Evolutionary conservation across 176 grass and related monocot genomes (phyloP), one percentile per base, ranked within the genome.

Genomic region (Coix lacrymajobi): DNA sequence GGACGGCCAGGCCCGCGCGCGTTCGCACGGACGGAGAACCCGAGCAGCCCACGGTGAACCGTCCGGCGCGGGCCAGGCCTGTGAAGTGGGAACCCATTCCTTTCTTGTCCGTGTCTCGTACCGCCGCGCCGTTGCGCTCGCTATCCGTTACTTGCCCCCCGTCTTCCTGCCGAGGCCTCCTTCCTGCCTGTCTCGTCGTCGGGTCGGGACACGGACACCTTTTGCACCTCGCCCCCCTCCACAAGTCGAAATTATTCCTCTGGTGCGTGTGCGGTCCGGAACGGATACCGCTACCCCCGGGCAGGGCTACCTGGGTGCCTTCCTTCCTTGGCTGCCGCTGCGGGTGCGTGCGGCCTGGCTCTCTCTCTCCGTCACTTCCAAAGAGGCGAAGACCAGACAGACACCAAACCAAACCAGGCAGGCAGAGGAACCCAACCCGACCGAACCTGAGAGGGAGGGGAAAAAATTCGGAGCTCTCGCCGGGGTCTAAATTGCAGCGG

Each of bases 331-430:
- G 19, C 5, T 58, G 31, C 14, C 17, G 54, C 54, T 11, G 43
- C 39, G 3, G n/a, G n/a, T n/a, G 38, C 65, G 19, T 6, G n/a
- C 38, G 68, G 3, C 75, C 68, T 19, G 26, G 31, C 43, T 69
- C 83, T 83, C 61, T 84, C 43, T 69, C 83, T 83, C 61, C 88
- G 84, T 87, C 88, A 83, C 79, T 83, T 90, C 80, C 88, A 24
- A 90, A 87, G n/a, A n/a, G n/a, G n/a, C n/a, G n/a, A n/a, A n/a
- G 84, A 87, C 79, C 63, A 36, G 4, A 80, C 17, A n/a, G n/a
- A n/a, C n/a, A n/a, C n/a, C n/a, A n/a, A n/a, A n/a, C 62, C 20
- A 16, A 26, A 22, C 28, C 16, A 73, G 26, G 5, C 56, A 33
- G 61, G 2, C 1, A 38, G 25, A 15, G 40, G 8, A 71, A 56